Percentiles rank a stretch among this genome's conserved stretches.
Evolutionary conservation across 2,329 filamentous ascomycete genomes (phyloP).

Genomic region (Epichloe sylvatica): DNA sequence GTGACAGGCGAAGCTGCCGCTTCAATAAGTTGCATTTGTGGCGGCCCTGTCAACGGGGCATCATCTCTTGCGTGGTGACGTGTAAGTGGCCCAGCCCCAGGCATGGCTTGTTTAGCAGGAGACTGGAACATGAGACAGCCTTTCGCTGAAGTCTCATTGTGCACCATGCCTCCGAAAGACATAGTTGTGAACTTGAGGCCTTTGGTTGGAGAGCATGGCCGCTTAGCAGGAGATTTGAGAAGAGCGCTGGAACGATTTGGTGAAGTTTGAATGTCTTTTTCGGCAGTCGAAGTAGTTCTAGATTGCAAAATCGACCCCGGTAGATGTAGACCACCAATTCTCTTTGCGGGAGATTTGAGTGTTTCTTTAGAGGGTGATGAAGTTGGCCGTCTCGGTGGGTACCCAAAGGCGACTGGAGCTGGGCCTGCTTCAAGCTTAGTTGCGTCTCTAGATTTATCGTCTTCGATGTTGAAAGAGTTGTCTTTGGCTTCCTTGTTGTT

Average conservation of each 20-base stretch:
- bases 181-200: constrained; percentile 15
- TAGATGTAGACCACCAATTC: constrained; percentile 17
- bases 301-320: constrained; percentile 21
- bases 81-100: constrained; percentile 20
- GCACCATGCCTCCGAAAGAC: constrained; percentile 13
- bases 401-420: constrained; percentile 23
- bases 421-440: constrained; percentile 1
- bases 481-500: neutral
- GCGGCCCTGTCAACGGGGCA: constrained; percentile 14
- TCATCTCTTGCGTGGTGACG: constrained; percentile 14
- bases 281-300: constrained; percentile 1
- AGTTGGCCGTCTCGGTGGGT: constrained; percentile 41
- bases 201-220: constrained; percentile 32
- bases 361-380: constrained; percentile 40
- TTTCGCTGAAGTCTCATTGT: constrained; percentile 29
- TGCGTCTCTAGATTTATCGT: constrained; percentile 5
- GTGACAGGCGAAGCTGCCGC: constrained; percentile 17
- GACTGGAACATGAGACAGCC: constrained; percentile 34
- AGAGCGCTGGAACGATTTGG: constrained; percentile 25
- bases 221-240: constrained; percentile 37
- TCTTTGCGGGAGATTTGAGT: constrained; percentile 42
- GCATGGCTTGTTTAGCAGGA: constrained; percentile 33
- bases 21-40: constrained; percentile 23
- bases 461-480: constrained; percentile 5
- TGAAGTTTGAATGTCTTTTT: constrained; percentile 12